A percentile compares a stretch with the other conserved stretches of the same genome.
These are phyloP conservation scores for Rhizophlyctis rosea DNA, from an alignment of 192 early-diverging fungal genomes.

Conservation along the genomic window DNA sequence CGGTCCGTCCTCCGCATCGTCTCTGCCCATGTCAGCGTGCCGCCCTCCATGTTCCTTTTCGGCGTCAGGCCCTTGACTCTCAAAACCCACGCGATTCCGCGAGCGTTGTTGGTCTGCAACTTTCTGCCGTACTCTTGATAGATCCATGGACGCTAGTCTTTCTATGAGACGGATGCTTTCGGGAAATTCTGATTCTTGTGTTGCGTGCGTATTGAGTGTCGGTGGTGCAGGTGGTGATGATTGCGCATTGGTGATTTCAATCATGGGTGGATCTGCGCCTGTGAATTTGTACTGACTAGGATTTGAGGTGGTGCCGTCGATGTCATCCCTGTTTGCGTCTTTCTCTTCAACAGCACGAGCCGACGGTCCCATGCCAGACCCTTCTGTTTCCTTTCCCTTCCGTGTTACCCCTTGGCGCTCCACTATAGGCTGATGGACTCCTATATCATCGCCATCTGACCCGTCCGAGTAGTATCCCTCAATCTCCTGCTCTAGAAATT, in stretches of 20 bases:
- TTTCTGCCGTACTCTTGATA: constrained; percentile 13
- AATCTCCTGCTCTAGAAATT: constrained; percentile 22
- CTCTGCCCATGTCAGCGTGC: neutral
- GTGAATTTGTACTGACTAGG: neutral
- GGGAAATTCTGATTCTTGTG: neutral
- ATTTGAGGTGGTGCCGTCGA: constrained; percentile 5
- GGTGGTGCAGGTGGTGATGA: neutral
- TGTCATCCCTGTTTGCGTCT: constrained; percentile 2
- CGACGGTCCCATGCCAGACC: constrained; percentile 1
- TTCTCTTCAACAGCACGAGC: neutral
- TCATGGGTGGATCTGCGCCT: neutral
- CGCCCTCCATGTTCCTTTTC: neutral
- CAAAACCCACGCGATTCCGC: neutral
- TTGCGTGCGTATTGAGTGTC: neutral
- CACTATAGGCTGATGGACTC: constrained; percentile 2
- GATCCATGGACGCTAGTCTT: constrained; percentile 16
- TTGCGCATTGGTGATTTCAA: constrained; percentile 1
- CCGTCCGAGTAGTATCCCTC: constrained; percentile 5
- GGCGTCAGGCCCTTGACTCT: neutral
- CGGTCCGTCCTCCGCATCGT: neutral
- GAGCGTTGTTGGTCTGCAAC: constrained; percentile 9
- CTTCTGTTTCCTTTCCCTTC: constrained; percentile 8
- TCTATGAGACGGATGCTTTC: constrained; percentile 12
- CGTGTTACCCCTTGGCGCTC: too few species aligned
- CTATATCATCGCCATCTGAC: neutral